Percentiles rank a stretch among this genome's conserved stretches.
These are phyloP conservation scores for Rosa chinensis DNA, from an alignment of 306 rosid species.

Conservation along the genomic window DNA sequence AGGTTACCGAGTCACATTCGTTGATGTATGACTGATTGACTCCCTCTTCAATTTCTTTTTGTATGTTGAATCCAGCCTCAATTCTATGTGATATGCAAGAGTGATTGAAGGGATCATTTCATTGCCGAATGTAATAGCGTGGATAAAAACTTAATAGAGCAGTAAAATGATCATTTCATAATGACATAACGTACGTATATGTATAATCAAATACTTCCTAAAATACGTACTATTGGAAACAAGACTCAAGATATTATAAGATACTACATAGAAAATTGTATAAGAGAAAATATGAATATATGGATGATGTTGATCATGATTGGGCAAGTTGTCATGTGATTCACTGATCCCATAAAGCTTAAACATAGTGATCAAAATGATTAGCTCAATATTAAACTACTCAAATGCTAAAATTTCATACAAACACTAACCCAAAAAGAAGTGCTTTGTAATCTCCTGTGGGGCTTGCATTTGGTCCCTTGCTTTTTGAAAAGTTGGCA, in stretches of 20 bases:
- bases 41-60: background rate
- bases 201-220: no score
- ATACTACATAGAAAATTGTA: background rate
- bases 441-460: slow-evolving; percentile 31
- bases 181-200: no score
- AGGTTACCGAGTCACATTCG: background rate
- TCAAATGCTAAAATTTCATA: slow-evolving; percentile 38
- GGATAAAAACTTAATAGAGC: no score
- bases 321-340: slow-evolving; percentile 47
- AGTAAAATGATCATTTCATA: no score
- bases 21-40: background rate
- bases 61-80: background rate
- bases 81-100: background rate
- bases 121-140: background rate
- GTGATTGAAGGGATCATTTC: background rate
- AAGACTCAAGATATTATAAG: background rate
- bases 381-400: slow-evolving; percentile 52
- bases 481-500: slow-evolving; percentile 69
- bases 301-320: slow-evolving; percentile 27
- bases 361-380: slow-evolving; percentile 59
- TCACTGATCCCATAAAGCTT: slow-evolving; percentile 56
- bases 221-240: no score
- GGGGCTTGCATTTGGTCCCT: slow-evolving; percentile 30
- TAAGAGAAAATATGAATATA: background rate
- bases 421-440: slow-evolving; percentile 43